Base-by-base conservation (phyloP, 345 rosid genomes). In the sweet orange (Citrus sinensis) region DNA sequence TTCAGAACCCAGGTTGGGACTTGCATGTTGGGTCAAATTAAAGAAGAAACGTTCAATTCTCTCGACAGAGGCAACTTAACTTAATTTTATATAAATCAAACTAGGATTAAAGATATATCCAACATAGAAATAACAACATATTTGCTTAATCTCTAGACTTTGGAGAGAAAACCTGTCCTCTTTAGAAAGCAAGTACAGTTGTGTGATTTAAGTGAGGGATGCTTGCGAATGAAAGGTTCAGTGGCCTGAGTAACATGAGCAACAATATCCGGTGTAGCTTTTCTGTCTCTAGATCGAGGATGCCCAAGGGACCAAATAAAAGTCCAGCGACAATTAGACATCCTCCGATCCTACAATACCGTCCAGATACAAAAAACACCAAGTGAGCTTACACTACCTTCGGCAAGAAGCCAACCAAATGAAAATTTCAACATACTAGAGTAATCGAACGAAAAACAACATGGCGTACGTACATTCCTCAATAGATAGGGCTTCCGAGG, bases 301-400 rank as follows among this genome's bases (percentile, higher is more conserved):
- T 35, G 97, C 98, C 98, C 98, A 93, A 42, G 97, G 92, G 75
- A 93, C 97, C 88, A 87, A 67, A 80, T 93, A 95, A 24, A 95
- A 95, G 93, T 20, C 97, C 95, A 1, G 86, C 84, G 27, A 95
- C 86, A 78, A 91, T 93, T 29, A 95, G 90, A 70, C 87, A 82
- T 54, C 98, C 98, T 59, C 98, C 34, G 34, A 32, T 32, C 34
- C 98, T 40, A 92, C 69, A 60, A 92, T 78, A 76, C 98, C 91
- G 95, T 27, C 46, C 34, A 74, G 35, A 69, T 11, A 24, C 1
- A 64, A 61, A 81, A 67, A 78, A 70, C 35, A 62, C 60, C 67
- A 34, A 80, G n/a, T 55, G 20, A 66, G 66, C 20, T 46, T 46
- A 3, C 51, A 10, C 49, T 2, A 11, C 49, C 49, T 0, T 2